A percentile compares a stretch with the other conserved stretches of the same genome.
These are phyloP conservation scores for Eucalyptus paniculata DNA, from an alignment of 345 rosid genomes.

Conservation along the genomic window DNA sequence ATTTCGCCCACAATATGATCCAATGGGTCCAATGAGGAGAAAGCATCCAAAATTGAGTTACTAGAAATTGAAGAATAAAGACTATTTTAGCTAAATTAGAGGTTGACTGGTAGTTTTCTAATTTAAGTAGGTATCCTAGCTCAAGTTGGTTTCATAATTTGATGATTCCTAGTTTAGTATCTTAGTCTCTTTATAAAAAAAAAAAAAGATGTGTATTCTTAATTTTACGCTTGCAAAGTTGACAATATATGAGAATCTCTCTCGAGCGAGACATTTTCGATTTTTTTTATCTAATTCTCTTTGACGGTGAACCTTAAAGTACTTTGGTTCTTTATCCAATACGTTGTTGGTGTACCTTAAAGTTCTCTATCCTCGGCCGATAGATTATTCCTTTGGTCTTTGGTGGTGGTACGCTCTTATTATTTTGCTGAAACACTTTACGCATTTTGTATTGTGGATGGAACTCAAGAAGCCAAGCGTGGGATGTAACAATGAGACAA, in stretches of 20 bases:
- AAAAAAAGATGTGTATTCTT: neutral
- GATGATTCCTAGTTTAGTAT: neutral
- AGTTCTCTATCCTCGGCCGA: neutral
- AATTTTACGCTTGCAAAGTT: neutral
- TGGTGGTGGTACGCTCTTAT: neutral
- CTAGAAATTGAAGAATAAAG: neutral
- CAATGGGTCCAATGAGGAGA: neutral
- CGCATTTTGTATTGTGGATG: neutral
- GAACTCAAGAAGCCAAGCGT: neutral
- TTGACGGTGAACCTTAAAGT: neutral
- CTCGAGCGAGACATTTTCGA: fast-evolving
- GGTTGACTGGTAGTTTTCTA: neutral
- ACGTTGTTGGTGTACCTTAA: neutral
- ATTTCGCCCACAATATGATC: neutral
- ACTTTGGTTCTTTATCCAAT: neutral
- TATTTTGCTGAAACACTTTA: fast-evolving
- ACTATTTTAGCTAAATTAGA: neutral
- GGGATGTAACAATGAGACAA: neutral
- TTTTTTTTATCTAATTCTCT: neutral
- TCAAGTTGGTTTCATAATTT: neutral
- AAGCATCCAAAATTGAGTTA: neutral
- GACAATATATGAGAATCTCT: neutral
- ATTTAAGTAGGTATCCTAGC: neutral
- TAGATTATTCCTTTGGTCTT: neutral
- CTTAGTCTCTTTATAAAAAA: neutral